Conservation (phyloP, 169 alveolate genomes). For the Plasmodium reichenowi region DNA sequence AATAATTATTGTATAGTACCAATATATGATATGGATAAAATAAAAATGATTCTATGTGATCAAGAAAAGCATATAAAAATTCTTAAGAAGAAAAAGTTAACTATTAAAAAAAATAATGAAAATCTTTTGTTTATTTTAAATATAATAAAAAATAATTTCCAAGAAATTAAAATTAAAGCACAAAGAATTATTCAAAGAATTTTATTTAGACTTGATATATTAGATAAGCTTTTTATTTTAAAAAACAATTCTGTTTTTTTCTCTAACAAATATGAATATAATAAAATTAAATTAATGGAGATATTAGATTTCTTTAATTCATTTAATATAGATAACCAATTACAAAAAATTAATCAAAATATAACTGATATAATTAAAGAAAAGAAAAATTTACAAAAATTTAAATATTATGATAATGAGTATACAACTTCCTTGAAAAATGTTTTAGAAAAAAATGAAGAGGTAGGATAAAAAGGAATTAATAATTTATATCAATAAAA, state of each 20-base stretch:
- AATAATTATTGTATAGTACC: slow-evolving; percentile 70
- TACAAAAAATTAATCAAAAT: slow-evolving; percentile 75
- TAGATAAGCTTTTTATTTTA: slow-evolving; percentile 71
- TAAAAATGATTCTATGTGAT: slow-evolving; percentile 57
- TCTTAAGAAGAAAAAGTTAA: slow-evolving; percentile 65
- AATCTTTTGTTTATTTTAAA: slow-evolving; percentile 75
- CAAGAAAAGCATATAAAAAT: slow-evolving; percentile 66
- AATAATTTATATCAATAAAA: not conserved
- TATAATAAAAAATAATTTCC: slow-evolving; percentile 74
- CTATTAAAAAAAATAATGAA: slow-evolving; percentile 71
- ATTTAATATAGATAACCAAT: slow-evolving; percentile 58
- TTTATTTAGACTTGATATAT: slow-evolving; percentile 57
- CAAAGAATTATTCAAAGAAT: slow-evolving; percentile 73
- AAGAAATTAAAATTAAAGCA: slow-evolving; percentile 72
- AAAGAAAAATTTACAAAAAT: slow-evolving; percentile 45
- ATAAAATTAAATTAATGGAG: slow-evolving; percentile 62
- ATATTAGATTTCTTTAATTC: slow-evolving; percentile 72
- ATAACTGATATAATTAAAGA: slow-evolving; percentile 50
- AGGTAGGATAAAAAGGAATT: slow-evolving; percentile 26
- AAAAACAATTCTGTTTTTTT: slow-evolving; percentile 72
- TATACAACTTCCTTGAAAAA: slow-evolving; percentile 48
- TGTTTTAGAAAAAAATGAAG: slow-evolving; percentile 45
- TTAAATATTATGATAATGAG: slow-evolving; percentile 39
- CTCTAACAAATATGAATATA: slow-evolving; percentile 70
- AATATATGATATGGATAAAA: slow-evolving; percentile 45